Base-by-base conservation (phyloP, 768 basidiomycete species). In the Kwoniella europaea region DNA sequence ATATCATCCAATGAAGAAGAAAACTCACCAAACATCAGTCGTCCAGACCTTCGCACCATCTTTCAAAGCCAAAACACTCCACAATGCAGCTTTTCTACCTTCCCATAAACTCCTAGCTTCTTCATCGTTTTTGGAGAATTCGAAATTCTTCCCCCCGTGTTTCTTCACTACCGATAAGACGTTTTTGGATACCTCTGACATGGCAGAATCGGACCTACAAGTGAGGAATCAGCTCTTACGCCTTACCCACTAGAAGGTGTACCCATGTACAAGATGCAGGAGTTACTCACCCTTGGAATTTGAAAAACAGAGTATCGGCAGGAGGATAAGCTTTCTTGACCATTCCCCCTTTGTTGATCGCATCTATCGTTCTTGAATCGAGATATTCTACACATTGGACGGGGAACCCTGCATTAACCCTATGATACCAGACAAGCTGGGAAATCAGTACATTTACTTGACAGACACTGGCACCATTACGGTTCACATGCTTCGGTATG, bases 351-450 rank as follows among this genome's bases (percentile, higher is more conserved):
- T 83, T 77, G 80, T 93, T 91, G 80, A 92, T 89, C 10, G 92
- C 92, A 43, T 86, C 82, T 89, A 94, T 92, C 89, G 91, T 82
- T 22, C 75, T 65, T 67, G 91, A 90, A 76, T 96, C 94, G 3
- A 94, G 85, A 9, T 95, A 88, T 78, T 97, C 94, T 42, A 94
- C 88, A 76, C 93, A 97, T 86, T 94, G 92, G 65, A 94, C 89
- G 65, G 91, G 88, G 29, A 89, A 84, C 0, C 92, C 92, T 56
- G 76, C 87, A 86, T 22, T 90, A 86, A 55, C 88, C 86, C 71
- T 88, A 88, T 16, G 92, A 85, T 13, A 16, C 3, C 10, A n/a
- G 15, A n/a, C 20, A 41, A 35, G 35, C 35, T 35, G 4, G 3
- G 3, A 4, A 5, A 13, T 54, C 62, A 57, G 62, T 20, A 54